Evolutionary conservation across 2,329 filamentous ascomycete species (phyloP), one percentile per base, ranked within the genome.

Genomic region (Aschersonia sp.): DNA sequence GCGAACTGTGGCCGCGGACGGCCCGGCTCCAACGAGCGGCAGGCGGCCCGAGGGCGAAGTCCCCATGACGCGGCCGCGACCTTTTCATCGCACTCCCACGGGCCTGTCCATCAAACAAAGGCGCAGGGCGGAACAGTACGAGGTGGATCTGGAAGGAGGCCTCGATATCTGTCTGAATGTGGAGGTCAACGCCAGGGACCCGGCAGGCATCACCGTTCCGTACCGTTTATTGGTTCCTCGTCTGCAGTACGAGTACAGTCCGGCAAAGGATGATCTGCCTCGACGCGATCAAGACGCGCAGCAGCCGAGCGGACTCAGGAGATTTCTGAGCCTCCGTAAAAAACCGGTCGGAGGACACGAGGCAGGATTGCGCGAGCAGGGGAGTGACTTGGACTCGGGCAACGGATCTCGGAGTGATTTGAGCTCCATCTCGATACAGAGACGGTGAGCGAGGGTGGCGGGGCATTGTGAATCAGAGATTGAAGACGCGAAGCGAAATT

Each of bases 131-230:
- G 69, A 73, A 41, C 69, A 69, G 14, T 70, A 71, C 42, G 72
- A 76, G 8, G 76, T 97, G 50, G 80, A 95, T 58, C 71, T 95
- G 0, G 79, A 92, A 59, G 84, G 83, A 32, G 88, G 87, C 0
- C 69, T 98, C 8, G 88, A 95, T 54, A 82, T 98, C 37, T 84
- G 80, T 45, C 66, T 98, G 42, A 95, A 95, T 56, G 80, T 95
- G 52, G 92, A 98, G 66, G 79, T 95, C 51, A 88, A 83, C 56
- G 77, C 85, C 43, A 80, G 79, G 52, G 88, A 98, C 56, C 90
- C 92, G 1, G 76, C 84, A 0, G 94, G 92, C 11, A 87, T 87
- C 53, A 98, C 92, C 0, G 77, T 80, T 45, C 87, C 88, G 7
- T 98, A 98, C 62, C 74, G 87, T 40, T 67, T 98, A 5, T 73